Percentiles rank a stretch among this genome's conserved stretches.
These are phyloP conservation scores for Hsuehochloa calcarea DNA, from an alignment of 176 grass and related monocot genomes.

Conservation along the genomic window DNA sequence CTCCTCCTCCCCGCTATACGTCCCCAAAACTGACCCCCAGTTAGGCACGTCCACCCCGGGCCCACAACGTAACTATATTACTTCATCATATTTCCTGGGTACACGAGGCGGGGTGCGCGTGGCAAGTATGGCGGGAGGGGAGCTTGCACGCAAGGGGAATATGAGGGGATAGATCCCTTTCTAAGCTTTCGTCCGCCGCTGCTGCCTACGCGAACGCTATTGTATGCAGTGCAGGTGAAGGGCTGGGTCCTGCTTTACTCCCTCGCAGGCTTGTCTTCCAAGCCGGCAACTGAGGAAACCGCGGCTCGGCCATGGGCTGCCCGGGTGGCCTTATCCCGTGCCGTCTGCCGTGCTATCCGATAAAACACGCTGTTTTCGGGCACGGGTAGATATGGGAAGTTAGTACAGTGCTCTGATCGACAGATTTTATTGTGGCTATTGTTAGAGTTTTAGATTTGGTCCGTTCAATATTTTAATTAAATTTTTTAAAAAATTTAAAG, in stretches of 20 bases:
- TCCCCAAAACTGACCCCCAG: slow-evolving; percentile 7
- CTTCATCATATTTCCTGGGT: neutral
- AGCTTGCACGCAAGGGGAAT: slow-evolving; percentile 89
- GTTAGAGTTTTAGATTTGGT: no score
- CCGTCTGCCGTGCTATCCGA: neutral
- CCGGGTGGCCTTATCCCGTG: neutral
- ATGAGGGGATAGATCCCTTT: slow-evolving; percentile 50
- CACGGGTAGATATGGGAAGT: neutral
- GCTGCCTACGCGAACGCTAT: neutral
- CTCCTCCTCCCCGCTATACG: slow-evolving; percentile 12
- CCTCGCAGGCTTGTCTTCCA: neutral
- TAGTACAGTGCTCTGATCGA: neutral
- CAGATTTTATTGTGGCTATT: neutral
- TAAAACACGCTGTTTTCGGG: neutral
- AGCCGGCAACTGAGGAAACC: neutral
- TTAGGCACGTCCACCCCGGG: neutral
- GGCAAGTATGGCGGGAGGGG: slow-evolving; percentile 12
- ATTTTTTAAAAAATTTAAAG: no score
- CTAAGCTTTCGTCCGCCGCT: slow-evolving; percentile 26
- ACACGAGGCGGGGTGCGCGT: slow-evolving; percentile 35
- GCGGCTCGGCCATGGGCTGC: neutral
- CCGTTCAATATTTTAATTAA: no score
- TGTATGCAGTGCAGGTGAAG: neutral
- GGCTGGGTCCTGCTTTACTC: neutral
- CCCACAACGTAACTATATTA: neutral